phyloP scores from a whole-genome alignment of 345 rosid genomes.

The Xanthoceras sorbifolium region DNA sequence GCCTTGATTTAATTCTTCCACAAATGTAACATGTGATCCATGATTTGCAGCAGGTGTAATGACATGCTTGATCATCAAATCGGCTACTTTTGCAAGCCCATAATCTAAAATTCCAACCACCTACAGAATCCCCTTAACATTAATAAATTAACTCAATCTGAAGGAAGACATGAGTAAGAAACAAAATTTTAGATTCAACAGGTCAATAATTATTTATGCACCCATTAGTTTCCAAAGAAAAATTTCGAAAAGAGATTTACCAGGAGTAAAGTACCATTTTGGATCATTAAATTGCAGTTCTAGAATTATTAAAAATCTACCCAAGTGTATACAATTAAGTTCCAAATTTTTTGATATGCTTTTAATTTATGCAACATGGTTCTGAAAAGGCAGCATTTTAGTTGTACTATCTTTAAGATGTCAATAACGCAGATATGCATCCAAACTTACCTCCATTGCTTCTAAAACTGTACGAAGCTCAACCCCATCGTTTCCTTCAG shows the following conservation, averaged over 20 bases:
- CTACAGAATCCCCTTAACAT: conserved; percentile 39
- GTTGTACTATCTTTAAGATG: not conserved
- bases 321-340: not conserved
- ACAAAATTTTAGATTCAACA: not conserved
- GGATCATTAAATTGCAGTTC: not conserved
- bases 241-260: not conserved
- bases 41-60: conserved; percentile 68
- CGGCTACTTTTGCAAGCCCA: conserved; percentile 90
- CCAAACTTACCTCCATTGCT: conserved; percentile 79
- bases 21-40: conserved; percentile 49
- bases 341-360: not conserved
- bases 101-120: conserved; percentile 81
- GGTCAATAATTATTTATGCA: not conserved
- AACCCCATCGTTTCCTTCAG: conserved; percentile 52
- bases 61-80: conserved; percentile 78
- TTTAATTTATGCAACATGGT: not conserved
- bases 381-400: not conserved
- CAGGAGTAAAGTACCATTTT: not conserved
- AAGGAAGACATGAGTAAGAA: not conserved
- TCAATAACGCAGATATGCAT: not conserved
- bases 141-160: conserved; percentile 16
- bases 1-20: conserved; percentile 52
- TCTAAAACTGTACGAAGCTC: conserved; percentile 63
- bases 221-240: not conserved
- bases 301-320: conserved; percentile 7